phyloP scores from a whole-genome alignment of 345 rosid species.

The Isatis tinctoria region DNA sequence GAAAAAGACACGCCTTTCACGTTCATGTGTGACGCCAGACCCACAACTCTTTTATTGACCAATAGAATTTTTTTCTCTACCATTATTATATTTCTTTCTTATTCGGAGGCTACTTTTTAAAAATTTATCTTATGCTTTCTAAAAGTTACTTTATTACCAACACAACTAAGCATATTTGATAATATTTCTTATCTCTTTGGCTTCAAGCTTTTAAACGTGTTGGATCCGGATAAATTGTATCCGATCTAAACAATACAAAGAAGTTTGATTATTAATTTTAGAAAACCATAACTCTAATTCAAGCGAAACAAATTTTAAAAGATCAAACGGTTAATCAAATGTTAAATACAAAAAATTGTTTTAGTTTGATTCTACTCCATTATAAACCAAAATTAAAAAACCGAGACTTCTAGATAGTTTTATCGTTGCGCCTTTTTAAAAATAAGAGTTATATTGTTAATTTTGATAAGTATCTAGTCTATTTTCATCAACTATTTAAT shows the following conservation, averaged over 20 bases:
- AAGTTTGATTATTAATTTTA: neutral
- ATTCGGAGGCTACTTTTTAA: conserved; percentile 20
- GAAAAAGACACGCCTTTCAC: conserved; percentile 28
- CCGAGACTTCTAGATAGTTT: neutral
- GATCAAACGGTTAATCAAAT: neutral
- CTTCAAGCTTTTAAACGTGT: conserved; percentile 3
- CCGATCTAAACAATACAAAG: neutral
- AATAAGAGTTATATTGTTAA: neutral
- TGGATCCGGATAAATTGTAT: neutral
- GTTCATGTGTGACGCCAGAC: conserved; percentile 15
- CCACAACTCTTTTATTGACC: neutral
- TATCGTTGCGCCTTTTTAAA: neutral
- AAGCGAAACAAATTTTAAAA: neutral
- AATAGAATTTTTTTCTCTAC: neutral
- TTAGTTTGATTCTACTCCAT: neutral
- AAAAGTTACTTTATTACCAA: conserved; percentile 18
- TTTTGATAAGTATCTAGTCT: neutral
- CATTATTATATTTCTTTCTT: neutral
- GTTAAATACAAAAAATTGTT: neutral
- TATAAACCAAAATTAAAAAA: neutral
- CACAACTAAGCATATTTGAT: neutral
- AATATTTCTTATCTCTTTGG: neutral
- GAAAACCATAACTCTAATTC: neutral
- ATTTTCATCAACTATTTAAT: neutral
- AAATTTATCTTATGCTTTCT: neutral